Conservation (phyloP, 768 basidiomycete species). For the Hericium coralloides region DNA sequence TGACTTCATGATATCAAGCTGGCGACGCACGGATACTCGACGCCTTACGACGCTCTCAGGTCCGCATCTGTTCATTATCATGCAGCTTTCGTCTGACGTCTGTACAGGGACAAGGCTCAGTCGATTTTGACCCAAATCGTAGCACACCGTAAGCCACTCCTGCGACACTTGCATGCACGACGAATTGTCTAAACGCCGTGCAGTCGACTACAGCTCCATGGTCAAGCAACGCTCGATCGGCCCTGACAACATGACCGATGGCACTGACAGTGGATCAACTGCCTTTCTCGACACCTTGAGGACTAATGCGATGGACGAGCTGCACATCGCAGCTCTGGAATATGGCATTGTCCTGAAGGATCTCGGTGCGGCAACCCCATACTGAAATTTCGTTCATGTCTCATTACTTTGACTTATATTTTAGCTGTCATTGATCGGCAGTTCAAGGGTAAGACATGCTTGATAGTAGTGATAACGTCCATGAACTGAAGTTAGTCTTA, state of each 20-base stretch:
- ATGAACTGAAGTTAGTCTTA: neutral
- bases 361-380: slow-evolving; percentile 37
- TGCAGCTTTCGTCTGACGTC: neutral
- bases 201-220: slow-evolving; percentile 51
- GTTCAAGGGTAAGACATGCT: slow-evolving; percentile 50
- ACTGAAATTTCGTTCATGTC: neutral
- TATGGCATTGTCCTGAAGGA: slow-evolving; percentile 82
- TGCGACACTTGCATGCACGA: slow-evolving; percentile 20
- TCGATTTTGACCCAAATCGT: slow-evolving; percentile 83
- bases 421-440: slow-evolving; percentile 79
- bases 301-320: slow-evolving; percentile 80
- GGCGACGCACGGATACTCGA: slow-evolving; percentile 76
- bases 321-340: slow-evolving; percentile 72
- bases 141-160: slow-evolving; percentile 53
- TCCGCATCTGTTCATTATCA: slow-evolving; percentile 1
- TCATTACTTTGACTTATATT: neutral
- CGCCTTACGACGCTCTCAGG: slow-evolving; percentile 67
- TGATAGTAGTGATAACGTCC: neutral
- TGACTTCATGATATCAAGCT: slow-evolving; percentile 28
- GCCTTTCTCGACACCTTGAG: slow-evolving; percentile 78
- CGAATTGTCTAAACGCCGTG: neutral
- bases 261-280: slow-evolving; percentile 49
- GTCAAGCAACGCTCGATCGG: slow-evolving; percentile 76
- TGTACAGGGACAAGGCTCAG: slow-evolving; percentile 63
- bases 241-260: slow-evolving; percentile 66